A percentile compares a stretch with the other conserved stretches of the same genome.
These are phyloP conservation scores for Eutrema heterophyllum DNA, from an alignment of 345 rosid genomes.

Conservation along the genomic window DNA sequence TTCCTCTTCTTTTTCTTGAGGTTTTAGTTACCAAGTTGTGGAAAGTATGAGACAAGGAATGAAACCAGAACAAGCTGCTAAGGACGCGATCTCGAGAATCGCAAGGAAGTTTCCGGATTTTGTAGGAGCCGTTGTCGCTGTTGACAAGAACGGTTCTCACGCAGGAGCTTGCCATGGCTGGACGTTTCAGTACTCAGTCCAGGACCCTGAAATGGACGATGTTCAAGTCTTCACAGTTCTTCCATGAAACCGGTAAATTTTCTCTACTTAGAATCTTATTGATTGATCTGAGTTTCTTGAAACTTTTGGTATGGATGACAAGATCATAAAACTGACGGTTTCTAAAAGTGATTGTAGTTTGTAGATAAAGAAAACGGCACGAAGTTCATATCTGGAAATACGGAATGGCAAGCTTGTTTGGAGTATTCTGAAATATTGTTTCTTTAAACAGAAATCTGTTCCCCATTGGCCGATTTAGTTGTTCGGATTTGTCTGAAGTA, in stretches of 20 bases:
- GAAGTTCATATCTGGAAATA: no score
- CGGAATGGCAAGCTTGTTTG: no score
- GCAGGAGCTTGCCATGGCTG: constrained; percentile 94
- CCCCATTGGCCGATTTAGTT: constrained; percentile 14
- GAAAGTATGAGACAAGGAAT: constrained; percentile 92
- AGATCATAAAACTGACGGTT: not conserved
- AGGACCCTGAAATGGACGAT: constrained; percentile 51
- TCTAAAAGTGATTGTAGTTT: not conserved
- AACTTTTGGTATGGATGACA: not conserved
- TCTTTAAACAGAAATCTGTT: constrained; percentile 10
- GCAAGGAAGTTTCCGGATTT: constrained; percentile 66
- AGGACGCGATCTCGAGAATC: constrained; percentile 78
- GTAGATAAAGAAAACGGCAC: no score
- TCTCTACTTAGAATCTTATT: not conserved
- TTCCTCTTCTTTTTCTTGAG: not conserved
- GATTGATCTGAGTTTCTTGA: not conserved
- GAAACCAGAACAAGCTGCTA: constrained; percentile 74
- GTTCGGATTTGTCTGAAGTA: constrained; percentile 25
- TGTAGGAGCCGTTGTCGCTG: constrained; percentile 86
- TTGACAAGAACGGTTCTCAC: constrained; percentile 64
- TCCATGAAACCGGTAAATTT: constrained; percentile 20
- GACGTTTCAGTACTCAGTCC: constrained; percentile 87
- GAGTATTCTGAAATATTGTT: no score
- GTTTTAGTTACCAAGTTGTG: constrained; percentile 82
- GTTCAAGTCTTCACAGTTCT: constrained; percentile 71